Evolutionary conservation across 768 basidiomycete species (phyloP), one percentile per base, ranked within the genome.

Genomic region (Phaeolepiota aurea): DNA sequence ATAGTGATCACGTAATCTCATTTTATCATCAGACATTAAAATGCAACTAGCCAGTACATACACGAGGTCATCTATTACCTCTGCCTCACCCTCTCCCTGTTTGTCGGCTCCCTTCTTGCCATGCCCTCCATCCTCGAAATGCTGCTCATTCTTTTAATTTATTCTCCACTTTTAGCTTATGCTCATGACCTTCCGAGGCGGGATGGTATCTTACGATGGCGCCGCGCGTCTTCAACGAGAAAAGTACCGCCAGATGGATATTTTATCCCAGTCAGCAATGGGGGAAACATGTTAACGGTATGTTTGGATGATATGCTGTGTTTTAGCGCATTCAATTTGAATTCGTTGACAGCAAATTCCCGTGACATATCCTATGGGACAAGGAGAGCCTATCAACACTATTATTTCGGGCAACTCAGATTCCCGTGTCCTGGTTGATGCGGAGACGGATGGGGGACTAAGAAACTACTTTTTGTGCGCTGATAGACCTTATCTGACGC

Each of bases 321-420:
- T n/a, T n/a, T n/a, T n/a, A n/a, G n/a, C n/a, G n/a, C n/a, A n/a
- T n/a, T n/a, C n/a, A n/a, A n/a, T n/a, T n/a, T n/a, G n/a, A n/a
- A n/a, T n/a, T n/a, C n/a, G n/a, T n/a, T n/a, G n/a, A n/a, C n/a
- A 84, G 79, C 48, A 69, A 59, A 69, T 77, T 4, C 65, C 64
- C 9, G 48, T 55, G 13, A 87, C 87, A 5, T 79, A 64, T 51
- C 85, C 86, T 2, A 54, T 65, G 33, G 87, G 84, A 4, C 77
- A 84, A 37, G 88, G 88, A 23, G 92, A 94, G 63, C 91, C 91
- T 3, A 59, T 94, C 32, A 96, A 96, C 51, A 67, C 71, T 40
- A 86, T 96, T 51, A 63, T 96, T 15, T 81, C 85, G 16, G 84
- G 72, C 5, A 68, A 79, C 33, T 94, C 91, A 3, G 84, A 89